Conservation (phyloP, 306 rosid species). For the Medicago arabica region DNA sequence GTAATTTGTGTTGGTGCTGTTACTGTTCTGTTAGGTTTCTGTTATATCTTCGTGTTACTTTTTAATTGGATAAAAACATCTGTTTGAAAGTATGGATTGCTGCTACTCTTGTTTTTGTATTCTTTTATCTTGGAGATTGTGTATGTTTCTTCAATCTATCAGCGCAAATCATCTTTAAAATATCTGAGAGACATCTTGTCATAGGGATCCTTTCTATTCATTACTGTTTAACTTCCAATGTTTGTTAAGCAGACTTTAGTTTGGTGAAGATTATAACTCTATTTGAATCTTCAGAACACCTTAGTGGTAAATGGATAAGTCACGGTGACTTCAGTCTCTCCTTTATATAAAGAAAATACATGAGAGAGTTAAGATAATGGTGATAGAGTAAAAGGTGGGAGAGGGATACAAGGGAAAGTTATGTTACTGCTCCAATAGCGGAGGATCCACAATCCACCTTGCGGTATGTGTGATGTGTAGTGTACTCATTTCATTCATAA, state of each 20-base stretch:
- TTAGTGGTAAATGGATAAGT: neutral
- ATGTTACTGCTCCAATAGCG: too few relatives aligned
- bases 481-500: too few relatives aligned
- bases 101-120: constrained; percentile 21
- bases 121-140: constrained; percentile 13
- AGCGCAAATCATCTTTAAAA: neutral
- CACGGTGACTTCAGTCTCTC: too few relatives aligned
- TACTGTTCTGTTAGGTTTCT: constrained; percentile 43
- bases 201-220: neutral
- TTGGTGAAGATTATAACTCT: neutral
- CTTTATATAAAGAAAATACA: too few relatives aligned
- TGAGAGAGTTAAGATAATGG: too few relatives aligned
- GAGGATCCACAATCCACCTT: too few relatives aligned
- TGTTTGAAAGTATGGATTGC: constrained; percentile 36
- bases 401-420: too few relatives aligned
- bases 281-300: neutral
- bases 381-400: too few relatives aligned
- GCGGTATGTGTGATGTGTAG: too few relatives aligned
- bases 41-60: constrained; percentile 34
- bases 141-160: constrained; percentile 22
- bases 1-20: constrained; percentile 47
- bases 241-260: neutral
- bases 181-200: neutral
- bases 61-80: constrained; percentile 17
- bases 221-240: neutral